Evolutionary conservation across 2,329 filamentous ascomycete species (phyloP).

Genomic region (Hypoxylon sp.): DNA sequence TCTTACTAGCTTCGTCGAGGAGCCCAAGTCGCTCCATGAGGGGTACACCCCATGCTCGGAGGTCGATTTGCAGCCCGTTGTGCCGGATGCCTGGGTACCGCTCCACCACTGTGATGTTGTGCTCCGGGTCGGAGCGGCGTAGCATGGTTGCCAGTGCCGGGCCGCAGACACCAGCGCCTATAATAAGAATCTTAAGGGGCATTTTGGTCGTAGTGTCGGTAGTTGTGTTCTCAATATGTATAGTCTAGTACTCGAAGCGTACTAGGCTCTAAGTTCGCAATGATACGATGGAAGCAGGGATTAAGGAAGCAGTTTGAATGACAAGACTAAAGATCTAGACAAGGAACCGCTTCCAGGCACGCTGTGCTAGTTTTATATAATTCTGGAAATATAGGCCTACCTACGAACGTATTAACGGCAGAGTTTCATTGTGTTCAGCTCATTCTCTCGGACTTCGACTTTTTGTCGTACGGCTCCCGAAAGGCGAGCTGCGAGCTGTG

Average conservation of each 20-base stretch:
- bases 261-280: background rate
- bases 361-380: background rate
- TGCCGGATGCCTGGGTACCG: slow-evolving; percentile 57
- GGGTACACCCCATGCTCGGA: slow-evolving; percentile 60
- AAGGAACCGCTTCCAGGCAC: background rate
- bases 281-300: background rate
- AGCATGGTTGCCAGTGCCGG: slow-evolving; percentile 61
- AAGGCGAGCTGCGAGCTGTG: background rate
- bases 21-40: slow-evolving; percentile 60
- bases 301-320: background rate
- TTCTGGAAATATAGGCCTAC: background rate
- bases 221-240: background rate
- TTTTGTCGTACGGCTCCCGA: background rate
- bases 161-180: slow-evolving; percentile 63
- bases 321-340: background rate
- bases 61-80: slow-evolving; percentile 63
- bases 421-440: background rate
- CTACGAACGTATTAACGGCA: background rate
- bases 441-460: background rate
- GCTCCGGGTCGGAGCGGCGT: slow-evolving; percentile 55
- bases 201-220: slow-evolving; percentile 27
- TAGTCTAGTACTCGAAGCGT: background rate
- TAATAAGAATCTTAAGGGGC: slow-evolving; percentile 63
- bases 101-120: slow-evolving; percentile 62
- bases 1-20: slow-evolving; percentile 55